A percentile compares a stretch with the other conserved stretches of the same genome.
Evolutionary conservation across 768 basidiomycete genomes (phyloP).

Genomic region (Kwoniella sp.): DNA sequence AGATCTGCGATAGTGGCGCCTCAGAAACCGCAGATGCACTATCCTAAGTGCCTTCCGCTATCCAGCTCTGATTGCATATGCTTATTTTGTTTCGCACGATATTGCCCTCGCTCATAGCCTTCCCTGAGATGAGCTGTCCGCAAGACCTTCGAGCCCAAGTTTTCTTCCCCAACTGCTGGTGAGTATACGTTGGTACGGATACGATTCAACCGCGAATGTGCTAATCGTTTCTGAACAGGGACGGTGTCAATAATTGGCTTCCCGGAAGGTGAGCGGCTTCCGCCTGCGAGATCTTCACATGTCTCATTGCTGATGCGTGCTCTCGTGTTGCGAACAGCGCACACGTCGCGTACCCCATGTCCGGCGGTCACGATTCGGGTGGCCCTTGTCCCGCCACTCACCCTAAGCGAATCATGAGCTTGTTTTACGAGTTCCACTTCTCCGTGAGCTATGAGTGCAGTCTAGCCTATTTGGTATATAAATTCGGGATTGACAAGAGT

Average conservation of each 20-base stretch:
- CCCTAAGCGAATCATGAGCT: constrained; percentile 52
- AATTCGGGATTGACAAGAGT: background rate
- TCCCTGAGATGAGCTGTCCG: constrained; percentile 56
- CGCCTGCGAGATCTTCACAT: background rate
- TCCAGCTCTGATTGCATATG: no score
- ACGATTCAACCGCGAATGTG: background rate
- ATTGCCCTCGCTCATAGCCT: no score
- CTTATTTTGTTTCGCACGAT: constrained; percentile 2
- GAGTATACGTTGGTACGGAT: background rate
- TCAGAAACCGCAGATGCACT: no score
- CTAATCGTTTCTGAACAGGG: constrained; percentile 57
- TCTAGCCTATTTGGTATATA: constrained; percentile 20
- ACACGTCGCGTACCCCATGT: constrained; percentile 56
- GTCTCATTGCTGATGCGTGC: background rate
- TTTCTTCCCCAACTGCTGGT: constrained; percentile 20
- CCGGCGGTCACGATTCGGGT: constrained; percentile 42
- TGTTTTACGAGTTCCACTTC: constrained; percentile 58
- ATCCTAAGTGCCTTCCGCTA: no score
- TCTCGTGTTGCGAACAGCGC: constrained; percentile 35
- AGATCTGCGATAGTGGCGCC: no score
- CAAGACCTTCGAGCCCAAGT: constrained; percentile 46
- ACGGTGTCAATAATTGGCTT: constrained; percentile 55
- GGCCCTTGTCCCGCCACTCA: constrained; percentile 54
- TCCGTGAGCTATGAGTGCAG: no score
- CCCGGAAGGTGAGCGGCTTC: constrained; percentile 11